phyloP scores from a whole-genome alignment of 2,329 filamentous ascomycete genomes.

The Pestalotiopsis sp. region DNA sequence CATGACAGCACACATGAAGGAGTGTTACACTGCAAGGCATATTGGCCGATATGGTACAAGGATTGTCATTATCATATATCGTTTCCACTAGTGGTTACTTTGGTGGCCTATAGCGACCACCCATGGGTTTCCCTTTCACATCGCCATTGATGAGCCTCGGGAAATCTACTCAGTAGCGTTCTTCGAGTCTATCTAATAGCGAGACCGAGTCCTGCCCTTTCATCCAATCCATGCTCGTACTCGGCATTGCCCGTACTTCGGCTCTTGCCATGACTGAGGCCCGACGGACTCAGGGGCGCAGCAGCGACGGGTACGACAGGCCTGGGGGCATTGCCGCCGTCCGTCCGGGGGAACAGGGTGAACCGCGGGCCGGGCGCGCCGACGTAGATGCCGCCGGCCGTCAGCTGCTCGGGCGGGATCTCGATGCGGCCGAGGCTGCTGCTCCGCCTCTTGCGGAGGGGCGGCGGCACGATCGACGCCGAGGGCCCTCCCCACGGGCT shows the following conservation, averaged over 20 bases:
- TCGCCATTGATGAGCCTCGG: not conserved
- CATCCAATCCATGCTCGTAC: not conserved
- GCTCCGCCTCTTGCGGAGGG: not conserved
- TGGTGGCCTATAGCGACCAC: not conserved
- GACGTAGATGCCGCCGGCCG: not conserved
- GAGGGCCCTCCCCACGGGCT: conserved; percentile 1
- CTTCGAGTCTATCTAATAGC: not conserved
- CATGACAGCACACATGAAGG: not conserved
- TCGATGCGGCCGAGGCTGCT: conserved; percentile 5
- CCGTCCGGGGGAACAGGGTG: conserved; percentile 2
- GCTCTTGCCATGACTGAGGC: not conserved
- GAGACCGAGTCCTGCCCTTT: not conserved
- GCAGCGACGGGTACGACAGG: not conserved
- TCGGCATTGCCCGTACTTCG: conserved; percentile 4
- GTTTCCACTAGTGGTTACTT: not conserved
- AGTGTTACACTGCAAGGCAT: not conserved
- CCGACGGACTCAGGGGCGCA: not conserved
- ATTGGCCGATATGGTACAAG: not conserved
- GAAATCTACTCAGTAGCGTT: not conserved
- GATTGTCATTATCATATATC: not conserved
- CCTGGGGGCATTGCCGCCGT: not conserved
- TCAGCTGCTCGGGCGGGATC: not conserved
- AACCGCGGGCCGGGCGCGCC: not conserved
- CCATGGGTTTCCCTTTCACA: not conserved
- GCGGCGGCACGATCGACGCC: not conserved